Evolutionary conservation across 352 stramenopile genomes (phyloP), one percentile per base, ranked within the genome.

Genomic region (Phytopythium oedochilum): DNA sequence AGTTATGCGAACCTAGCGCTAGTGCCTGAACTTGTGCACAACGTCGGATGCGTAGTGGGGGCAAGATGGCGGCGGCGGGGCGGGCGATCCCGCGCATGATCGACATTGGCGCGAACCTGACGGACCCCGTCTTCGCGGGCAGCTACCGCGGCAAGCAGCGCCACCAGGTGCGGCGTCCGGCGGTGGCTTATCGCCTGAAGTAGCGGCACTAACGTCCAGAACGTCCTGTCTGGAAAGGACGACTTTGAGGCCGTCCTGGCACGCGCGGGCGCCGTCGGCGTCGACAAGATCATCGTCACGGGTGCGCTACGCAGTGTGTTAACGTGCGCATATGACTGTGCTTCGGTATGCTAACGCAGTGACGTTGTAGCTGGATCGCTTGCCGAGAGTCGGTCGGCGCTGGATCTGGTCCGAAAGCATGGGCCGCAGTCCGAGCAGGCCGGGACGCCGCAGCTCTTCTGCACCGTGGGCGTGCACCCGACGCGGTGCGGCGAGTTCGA

Each of bases 71-170:
- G 26, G 26, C 45, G 3, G 25, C 28, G 15, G 29, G 31, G n/a
- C 46, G 29, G 10, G 11, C 50, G 38, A 17, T 48, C 23, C 34
- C 17, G 36, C 50, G 40, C 39, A 68, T 97, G 68, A 88, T 98
- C 44, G 93, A 98, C 68, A 97, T 98, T 68, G 96, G 94, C 56
- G 91, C 90, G 45, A 99, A 99, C 69, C 69, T 98, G 18, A 78
- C 96, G 31, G 94, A 99, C 61, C 70, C 84, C 17, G 86, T 96
- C 57, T 99, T 96, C 62, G 70, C 74, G 28, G 94, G 96, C 0
- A 71, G 70, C 15, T 99, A 98, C 63, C 76, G 87, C 26, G 86
- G 92, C 60, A 88, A 96, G 68, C 60, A 85, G 55, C 86, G 86
- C 49, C 96, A 98, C 60, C 67, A 93, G 57, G 72, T 95, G 36